These are phyloP conservation scores for Podaxis pistillaris DNA, from an alignment of 768 basidiomycete genomes.

Conservation along the genomic window DNA sequence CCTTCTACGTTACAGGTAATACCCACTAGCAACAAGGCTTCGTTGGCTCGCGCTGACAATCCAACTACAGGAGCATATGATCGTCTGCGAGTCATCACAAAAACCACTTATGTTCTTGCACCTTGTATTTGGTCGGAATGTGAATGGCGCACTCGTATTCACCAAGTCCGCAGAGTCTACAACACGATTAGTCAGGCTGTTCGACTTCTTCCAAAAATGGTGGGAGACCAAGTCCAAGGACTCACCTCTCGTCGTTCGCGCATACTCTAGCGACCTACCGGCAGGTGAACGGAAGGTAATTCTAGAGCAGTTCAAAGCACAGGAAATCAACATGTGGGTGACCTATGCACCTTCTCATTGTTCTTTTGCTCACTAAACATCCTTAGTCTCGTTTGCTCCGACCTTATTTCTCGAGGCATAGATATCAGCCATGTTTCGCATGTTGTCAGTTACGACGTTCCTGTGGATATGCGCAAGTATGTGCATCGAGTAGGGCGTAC, in stretches of 20 bases:
- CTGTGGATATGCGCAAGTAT: constrained; percentile 98
- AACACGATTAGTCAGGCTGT: constrained; percentile 72
- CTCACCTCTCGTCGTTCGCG: constrained; percentile 46
- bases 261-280: constrained; percentile 88
- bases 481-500: constrained; percentile 97
- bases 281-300: constrained; percentile 71
- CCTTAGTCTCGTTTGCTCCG: constrained; percentile 88
- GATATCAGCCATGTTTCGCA: constrained; percentile 91
- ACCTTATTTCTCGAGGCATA: constrained; percentile 93
- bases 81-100: constrained; percentile 70
- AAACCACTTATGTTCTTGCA: constrained; percentile 92
- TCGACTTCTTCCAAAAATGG: constrained; percentile 71
- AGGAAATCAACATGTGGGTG: constrained; percentile 79
- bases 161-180: constrained; percentile 97
- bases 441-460: constrained; percentile 93
- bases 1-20: constrained; percentile 71
- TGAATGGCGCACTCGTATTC: constrained; percentile 83
- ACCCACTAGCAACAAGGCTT: not conserved
- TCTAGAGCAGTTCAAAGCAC: constrained; percentile 76
- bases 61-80: constrained; percentile 75
- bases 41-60: not conserved
- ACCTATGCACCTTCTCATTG: not conserved
- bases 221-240: constrained; percentile 17
- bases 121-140: constrained; percentile 61
- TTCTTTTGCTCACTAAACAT: constrained; percentile 1